Conservation (phyloP, 1,284 basidiomycete species). For the Leccinum pachyderme region DNA sequence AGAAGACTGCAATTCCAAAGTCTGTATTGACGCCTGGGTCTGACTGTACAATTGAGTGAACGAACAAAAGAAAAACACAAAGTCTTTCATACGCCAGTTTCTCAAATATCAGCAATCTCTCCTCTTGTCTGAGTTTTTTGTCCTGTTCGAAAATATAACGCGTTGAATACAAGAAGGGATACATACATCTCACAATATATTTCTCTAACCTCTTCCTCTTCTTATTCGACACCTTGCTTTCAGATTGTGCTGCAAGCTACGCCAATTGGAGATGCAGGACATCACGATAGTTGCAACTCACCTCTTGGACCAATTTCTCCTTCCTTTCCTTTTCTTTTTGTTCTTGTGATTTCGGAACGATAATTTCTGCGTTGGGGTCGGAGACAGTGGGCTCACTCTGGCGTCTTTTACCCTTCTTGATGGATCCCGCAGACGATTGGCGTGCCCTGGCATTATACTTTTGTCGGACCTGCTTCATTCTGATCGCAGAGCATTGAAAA, state of each 20-base stretch:
- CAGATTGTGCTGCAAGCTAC: slow-evolving; percentile 56
- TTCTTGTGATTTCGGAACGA: slow-evolving; percentile 57
- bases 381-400: slow-evolving; percentile 17
- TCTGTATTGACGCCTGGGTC: slow-evolving; percentile 66
- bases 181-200: slow-evolving; percentile 61
- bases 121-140: slow-evolving; percentile 85
- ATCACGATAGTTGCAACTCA: slow-evolving; percentile 29
- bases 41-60: slow-evolving; percentile 48
- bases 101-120: slow-evolving; percentile 67
- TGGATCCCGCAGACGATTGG: slow-evolving; percentile 50
- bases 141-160: slow-evolving; percentile 46
- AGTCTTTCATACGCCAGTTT: slow-evolving; percentile 64
- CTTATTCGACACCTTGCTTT: slow-evolving; percentile 73
- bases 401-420: slow-evolving; percentile 49
- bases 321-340: slow-evolving; percentile 60
- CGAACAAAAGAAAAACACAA: not conserved
- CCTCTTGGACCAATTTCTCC: slow-evolving; percentile 63
- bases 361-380: slow-evolving; percentile 61
- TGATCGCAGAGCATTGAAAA: not conserved
- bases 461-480: slow-evolving; percentile 39
- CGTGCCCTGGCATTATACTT: slow-evolving; percentile 64
- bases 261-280: slow-evolving; percentile 1
- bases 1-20: slow-evolving; percentile 66
- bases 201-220: slow-evolving; percentile 82
- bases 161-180: not conserved